Conservation (phyloP, 805 yeast species). For the Hanseniaspora valbyensis region DNA sequence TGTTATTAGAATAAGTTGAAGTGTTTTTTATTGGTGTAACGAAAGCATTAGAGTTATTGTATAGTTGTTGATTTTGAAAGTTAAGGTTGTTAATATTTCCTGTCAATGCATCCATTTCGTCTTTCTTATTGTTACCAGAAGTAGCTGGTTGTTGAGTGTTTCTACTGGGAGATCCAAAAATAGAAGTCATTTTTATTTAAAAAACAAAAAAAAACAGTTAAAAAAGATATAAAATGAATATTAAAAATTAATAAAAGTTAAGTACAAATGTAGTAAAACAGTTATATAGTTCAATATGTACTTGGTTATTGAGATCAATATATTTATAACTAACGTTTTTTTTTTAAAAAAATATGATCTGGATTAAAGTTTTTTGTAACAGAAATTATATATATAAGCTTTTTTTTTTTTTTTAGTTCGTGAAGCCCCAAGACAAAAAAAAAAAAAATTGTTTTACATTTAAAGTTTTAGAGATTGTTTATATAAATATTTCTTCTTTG, state of each 20-base stretch:
- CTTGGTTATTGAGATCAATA: background rate
- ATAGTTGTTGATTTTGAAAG: conserved; percentile 18
- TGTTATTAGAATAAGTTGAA: conserved; percentile 9
- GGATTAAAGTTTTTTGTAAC: background rate
- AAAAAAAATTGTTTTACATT: background rate
- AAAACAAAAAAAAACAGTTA: too few relatives aligned
- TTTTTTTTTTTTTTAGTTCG: background rate
- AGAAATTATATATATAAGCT: background rate
- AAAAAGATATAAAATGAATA: too few relatives aligned
- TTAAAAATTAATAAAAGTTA: background rate
- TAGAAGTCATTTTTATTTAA: conserved; percentile 9
- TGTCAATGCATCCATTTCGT: conserved; percentile 28
- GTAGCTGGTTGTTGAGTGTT: background rate
- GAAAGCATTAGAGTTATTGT: conserved; percentile 13
- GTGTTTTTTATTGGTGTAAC: conserved; percentile 22
- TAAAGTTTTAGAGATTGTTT: background rate
- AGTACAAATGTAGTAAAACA: too few relatives aligned
- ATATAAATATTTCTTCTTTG: conserved; percentile 4
- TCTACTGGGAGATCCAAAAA: conserved; percentile 12
- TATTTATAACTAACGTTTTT: background rate
- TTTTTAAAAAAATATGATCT: background rate
- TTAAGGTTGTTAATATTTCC: conserved; percentile 29
- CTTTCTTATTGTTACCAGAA: conserved; percentile 12
- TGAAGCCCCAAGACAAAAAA: background rate
- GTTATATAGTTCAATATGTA: background rate